Base-by-base conservation (phyloP, 192 early-diverging fungal genomes). In the Endogone sp. region DNA sequence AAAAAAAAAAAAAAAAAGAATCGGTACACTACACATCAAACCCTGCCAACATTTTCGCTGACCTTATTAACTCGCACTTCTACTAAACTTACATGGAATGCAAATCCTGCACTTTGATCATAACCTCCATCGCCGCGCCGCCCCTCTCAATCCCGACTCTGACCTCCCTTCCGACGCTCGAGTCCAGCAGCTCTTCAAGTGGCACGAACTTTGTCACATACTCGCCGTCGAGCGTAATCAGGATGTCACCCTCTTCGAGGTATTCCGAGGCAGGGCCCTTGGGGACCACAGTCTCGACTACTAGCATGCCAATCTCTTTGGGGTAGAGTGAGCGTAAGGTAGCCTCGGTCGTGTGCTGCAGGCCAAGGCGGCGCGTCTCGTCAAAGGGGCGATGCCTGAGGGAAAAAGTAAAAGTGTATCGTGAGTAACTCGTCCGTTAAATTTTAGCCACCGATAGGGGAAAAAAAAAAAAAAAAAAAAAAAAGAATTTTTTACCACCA, bases 131-230 rank as follows among this genome's bases (percentile, higher is more conserved):
- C 22, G 78, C 76, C 64, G 85, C 78, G 27, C 92, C 92, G 54
- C 92, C 92, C n/a, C 92, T 80, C 69, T 93, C 86, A n/a, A 90
- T 81, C 3, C 72, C 72, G 60, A 92, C 72, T 23, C 61, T 72
- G 65, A 92, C 75, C 9, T 83, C 79, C 44, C 81, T 71, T 27
- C 84, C 85, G 8, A 92, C 88, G 66, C 86, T 88, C 22, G 83
- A 72, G 76, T 94, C 92, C 31, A 93, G 57, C 29, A 85, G 83
- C n/a, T 78, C 83, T 67, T 92, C 91, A 11, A 94, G 74, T 9
- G 88, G 88, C 8, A 91, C 92, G 76, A 94, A 94, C 67, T 90
- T 89, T n/a, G 91, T 93, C n/a, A 93, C 82, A 26, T 88, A 74
- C 20, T 84, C 72, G 28, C 81, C 88, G 67, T 94, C 90, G 56